Evolutionary conservation across 257 asterid genomes (phyloP).

Genomic region (Rubia yunnanensis): DNA sequence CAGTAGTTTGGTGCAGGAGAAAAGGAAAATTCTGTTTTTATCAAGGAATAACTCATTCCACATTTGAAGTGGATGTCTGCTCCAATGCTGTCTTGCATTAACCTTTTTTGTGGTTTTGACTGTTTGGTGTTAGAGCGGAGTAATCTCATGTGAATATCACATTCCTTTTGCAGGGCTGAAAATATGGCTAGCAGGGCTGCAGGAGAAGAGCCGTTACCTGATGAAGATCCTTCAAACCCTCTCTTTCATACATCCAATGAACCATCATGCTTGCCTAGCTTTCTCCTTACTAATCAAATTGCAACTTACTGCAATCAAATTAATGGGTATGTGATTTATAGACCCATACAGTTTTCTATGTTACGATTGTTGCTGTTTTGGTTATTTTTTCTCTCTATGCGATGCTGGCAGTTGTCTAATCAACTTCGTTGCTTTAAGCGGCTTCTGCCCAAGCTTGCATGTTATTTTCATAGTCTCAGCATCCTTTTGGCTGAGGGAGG

Average conservation of each 20-base stretch:
- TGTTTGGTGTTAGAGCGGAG: neutral
- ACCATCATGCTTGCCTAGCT: constrained; percentile 92
- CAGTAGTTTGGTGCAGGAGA: neutral
- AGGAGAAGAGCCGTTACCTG: constrained; percentile 94
- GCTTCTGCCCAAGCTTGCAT: constrained; percentile 12
- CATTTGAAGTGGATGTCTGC: neutral
- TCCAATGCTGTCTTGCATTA: neutral
- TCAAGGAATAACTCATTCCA: neutral
- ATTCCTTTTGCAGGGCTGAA: constrained; percentile 47
- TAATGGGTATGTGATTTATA: constrained; percentile 53
- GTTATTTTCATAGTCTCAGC: neutral
- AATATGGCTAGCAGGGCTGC: constrained; percentile 66
- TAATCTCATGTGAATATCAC: neutral
- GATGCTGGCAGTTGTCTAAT: constrained; percentile 18
- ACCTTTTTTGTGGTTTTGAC: neutral
- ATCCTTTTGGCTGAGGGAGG: neutral
- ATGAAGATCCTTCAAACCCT: constrained; percentile 90
- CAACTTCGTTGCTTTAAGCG: constrained; percentile 12
- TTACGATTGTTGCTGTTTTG: no score
- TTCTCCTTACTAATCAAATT: constrained; percentile 79
- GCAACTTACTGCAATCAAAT: constrained; percentile 94
- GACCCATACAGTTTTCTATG: no score
- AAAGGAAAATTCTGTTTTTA: neutral
- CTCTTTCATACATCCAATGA: constrained; percentile 86
- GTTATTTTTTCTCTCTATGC: no score